These are phyloP conservation scores for Aspergillus transmontanensis DNA, from an alignment of 2,329 filamentous ascomycete genomes.

Conservation along the genomic window DNA sequence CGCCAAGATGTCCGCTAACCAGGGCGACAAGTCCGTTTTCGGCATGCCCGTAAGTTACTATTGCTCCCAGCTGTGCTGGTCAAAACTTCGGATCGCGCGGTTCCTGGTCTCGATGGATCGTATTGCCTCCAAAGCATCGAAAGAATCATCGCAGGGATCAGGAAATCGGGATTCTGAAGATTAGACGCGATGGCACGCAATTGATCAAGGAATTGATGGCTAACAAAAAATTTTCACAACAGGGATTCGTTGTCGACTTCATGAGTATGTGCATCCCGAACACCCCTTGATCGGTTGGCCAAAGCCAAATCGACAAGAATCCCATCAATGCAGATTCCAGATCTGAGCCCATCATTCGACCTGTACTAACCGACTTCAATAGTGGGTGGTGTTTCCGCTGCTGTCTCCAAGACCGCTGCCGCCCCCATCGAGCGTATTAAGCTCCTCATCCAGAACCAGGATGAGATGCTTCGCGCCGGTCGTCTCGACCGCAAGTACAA, in stretches of 20 bases:
- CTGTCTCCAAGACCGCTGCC: constrained; percentile 99
- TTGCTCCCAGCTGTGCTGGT: constrained; percentile 14
- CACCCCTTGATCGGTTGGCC: constrained; percentile 5
- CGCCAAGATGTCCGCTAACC: constrained; percentile 51
- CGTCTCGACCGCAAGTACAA: constrained; percentile 97
- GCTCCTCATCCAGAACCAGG: constrained; percentile 99
- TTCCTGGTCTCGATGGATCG: constrained; percentile 1
- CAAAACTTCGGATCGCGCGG: constrained; percentile 14
- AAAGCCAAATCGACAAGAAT: constrained; percentile 14
- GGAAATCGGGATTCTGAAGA: not conserved
- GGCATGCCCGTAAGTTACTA: constrained; percentile 52
- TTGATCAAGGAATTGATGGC: constrained; percentile 17
- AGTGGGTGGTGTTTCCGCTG: constrained; percentile 99
- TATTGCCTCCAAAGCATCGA: not conserved
- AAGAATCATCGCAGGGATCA: not conserved
- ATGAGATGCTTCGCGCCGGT: constrained; percentile 99
- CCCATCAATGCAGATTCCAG: not conserved
- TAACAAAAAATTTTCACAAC: constrained; percentile 34
- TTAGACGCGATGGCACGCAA: constrained; percentile 5
- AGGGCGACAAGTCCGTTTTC: constrained; percentile 57
- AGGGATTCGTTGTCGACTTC: constrained; percentile 98
- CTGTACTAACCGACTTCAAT: constrained; percentile 46
- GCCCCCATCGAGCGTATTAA: constrained; percentile 99
- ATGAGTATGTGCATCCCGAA: constrained; percentile 73
- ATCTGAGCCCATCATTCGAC: not conserved